Evolutionary conservation across 2,329 filamentous ascomycete species (phyloP).

Genomic region (Mycocentrospora acerina): DNA sequence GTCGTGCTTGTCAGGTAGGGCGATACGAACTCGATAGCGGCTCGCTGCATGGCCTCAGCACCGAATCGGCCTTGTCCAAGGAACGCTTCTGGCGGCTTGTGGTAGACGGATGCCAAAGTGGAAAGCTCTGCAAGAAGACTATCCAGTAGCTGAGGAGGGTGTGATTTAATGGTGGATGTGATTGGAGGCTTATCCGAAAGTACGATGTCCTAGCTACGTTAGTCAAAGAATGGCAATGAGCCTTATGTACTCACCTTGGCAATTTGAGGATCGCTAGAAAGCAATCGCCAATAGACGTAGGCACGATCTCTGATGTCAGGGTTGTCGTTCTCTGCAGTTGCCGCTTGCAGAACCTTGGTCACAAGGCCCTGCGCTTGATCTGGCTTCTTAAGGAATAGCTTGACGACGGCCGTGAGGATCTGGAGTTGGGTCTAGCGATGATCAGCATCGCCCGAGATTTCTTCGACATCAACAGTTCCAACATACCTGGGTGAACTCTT

Average conservation of each 20-base stretch:
- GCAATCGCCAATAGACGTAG: constrained; percentile 96
- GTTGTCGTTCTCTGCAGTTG: constrained; percentile 94
- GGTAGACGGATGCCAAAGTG: constrained; percentile 94
- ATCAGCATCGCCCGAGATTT: constrained; percentile 31
- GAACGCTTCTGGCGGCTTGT: constrained; percentile 98
- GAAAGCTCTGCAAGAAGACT: constrained; percentile 90
- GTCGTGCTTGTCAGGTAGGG: background rate
- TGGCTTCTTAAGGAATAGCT: constrained; percentile 95
- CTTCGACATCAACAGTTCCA: background rate
- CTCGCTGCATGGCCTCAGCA: constrained; percentile 89
- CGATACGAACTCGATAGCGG: constrained; percentile 74
- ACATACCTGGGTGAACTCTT: constrained; percentile 89
- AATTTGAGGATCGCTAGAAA: constrained; percentile 87
- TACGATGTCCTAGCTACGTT: constrained; percentile 66
- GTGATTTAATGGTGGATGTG: constrained; percentile 86
- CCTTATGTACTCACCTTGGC: constrained; percentile 65
- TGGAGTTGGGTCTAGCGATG: constrained; percentile 81
- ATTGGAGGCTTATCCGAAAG: constrained; percentile 94
- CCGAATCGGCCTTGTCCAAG: constrained; percentile 93
- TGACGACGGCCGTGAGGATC: constrained; percentile 94
- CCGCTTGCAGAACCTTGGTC: constrained; percentile 89
- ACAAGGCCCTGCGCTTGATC: constrained; percentile 88
- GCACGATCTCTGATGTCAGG: constrained; percentile 95
- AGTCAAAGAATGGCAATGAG: background rate
- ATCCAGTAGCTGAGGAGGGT: constrained; percentile 81